Percentiles rank a stretch among this genome's conserved stretches.
These are phyloP conservation scores for Trichoderma asperelloides DNA, from an alignment of 495 filamentous ascomycete species.

Conservation along the genomic window DNA sequence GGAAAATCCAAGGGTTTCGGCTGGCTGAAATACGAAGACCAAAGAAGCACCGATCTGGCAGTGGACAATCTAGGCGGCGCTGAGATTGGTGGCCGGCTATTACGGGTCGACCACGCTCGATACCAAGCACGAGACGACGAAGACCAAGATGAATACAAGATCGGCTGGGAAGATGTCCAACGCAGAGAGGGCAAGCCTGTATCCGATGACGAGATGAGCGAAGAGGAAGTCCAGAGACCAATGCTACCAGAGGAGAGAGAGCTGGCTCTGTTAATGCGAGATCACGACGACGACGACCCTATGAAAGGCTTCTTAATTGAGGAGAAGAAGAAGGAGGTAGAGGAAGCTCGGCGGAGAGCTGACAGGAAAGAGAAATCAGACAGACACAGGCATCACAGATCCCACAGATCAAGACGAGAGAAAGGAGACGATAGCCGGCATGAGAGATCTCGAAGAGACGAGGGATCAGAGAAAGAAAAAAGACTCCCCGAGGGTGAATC, in stretches of 20 bases:
- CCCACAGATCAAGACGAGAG: conserved; percentile 27
- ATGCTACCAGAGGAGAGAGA: conserved; percentile 62
- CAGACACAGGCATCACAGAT: conserved; percentile 48
- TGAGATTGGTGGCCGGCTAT: conserved; percentile 65
- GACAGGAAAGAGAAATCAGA: conserved; percentile 31
- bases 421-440: conserved; percentile 17
- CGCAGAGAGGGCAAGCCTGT: conserved; percentile 28
- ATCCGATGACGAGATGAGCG: conserved; percentile 26
- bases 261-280: conserved; percentile 59
- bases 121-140: conserved; percentile 88
- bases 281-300: conserved; percentile 91
- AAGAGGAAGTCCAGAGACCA: conserved; percentile 28
- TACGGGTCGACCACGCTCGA: conserved; percentile 85
- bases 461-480: conserved; percentile 14
- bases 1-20: conserved; percentile 90
- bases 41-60: conserved; percentile 88
- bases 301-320: conserved; percentile 88
- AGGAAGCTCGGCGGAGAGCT: conserved; percentile 52
- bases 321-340: conserved; percentile 83
- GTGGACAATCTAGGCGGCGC: conserved; percentile 92
- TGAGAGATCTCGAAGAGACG: conserved; percentile 16
- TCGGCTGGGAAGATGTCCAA: conserved; percentile 38
- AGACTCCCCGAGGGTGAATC: conserved; percentile 20
- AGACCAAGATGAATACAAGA: conserved; percentile 50
- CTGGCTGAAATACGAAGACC: conserved; percentile 97